Percentiles rank a stretch among this genome's conserved stretches.
Conservation (phyloP, 106 monocot genomes). For the Amphibolis antarctica region DNA sequence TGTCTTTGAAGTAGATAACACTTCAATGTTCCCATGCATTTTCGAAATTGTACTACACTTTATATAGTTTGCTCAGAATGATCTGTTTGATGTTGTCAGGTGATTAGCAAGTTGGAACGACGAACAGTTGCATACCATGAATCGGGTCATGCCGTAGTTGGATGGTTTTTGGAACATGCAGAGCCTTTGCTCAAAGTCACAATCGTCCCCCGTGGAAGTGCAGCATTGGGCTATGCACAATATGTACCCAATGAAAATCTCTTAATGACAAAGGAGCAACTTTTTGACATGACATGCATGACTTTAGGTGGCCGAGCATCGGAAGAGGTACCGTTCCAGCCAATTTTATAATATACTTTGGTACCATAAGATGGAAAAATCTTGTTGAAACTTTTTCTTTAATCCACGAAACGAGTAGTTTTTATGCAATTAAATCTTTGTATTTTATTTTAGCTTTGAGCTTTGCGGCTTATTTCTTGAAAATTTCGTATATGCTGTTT, state of each 20-base stretch:
- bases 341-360: too few species aligned
- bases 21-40: too few species aligned
- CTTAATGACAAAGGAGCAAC: constrained; percentile 81
- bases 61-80: neutral
- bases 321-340: constrained; percentile 54
- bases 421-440: too few species aligned
- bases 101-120: constrained; percentile 77
- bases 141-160: constrained; percentile 81
- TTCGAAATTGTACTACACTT: too few species aligned
- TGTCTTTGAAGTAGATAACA: too few species aligned
- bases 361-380: too few species aligned
- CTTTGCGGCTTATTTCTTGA: too few species aligned
- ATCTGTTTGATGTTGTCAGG: constrained; percentile 24
- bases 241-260: constrained; percentile 90
- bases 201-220: constrained; percentile 85
- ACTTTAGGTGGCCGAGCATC: constrained; percentile 86
- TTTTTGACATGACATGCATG: constrained; percentile 95
- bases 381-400: too few species aligned
- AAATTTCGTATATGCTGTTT: too few species aligned
- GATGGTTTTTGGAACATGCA: constrained; percentile 94
- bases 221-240: constrained; percentile 84
- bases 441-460: too few species aligned
- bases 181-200: constrained; percentile 89
- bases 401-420: too few species aligned
- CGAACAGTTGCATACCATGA: constrained; percentile 90